Percentiles rank a stretch among this genome's conserved stretches.
Conservation (phyloP, 1,284 basidiomycete species). For the Cutaneotrichosporon arboriforme region DNA sequence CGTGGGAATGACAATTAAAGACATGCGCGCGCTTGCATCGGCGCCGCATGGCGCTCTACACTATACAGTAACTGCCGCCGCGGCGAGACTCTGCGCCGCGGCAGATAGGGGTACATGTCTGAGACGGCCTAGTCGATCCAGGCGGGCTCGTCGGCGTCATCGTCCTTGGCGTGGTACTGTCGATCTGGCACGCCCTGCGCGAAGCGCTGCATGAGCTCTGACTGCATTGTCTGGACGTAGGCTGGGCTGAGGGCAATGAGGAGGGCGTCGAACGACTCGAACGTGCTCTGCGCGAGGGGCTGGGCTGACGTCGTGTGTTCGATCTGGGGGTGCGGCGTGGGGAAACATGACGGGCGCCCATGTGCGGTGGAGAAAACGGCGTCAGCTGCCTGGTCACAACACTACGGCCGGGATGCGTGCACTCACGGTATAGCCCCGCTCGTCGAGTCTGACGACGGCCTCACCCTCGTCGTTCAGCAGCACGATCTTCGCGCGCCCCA, state of each 20-base stretch:
- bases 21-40: too few relatives aligned
- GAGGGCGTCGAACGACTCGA: slow-evolving; percentile 38
- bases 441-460: slow-evolving; percentile 24
- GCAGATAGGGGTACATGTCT: too few relatives aligned
- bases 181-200: slow-evolving; percentile 10
- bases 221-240: slow-evolving; percentile 37
- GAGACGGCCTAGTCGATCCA: slow-evolving; percentile 25
- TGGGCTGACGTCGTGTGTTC: slow-evolving; percentile 7
- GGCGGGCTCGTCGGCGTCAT: slow-evolving; percentile 8
- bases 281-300: slow-evolving; percentile 18
- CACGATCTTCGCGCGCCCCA: slow-evolving; percentile 22
- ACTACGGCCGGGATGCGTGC: too few relatives aligned
- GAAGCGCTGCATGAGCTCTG: slow-evolving; percentile 34
- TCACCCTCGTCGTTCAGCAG: slow-evolving; percentile 22
- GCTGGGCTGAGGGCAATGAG: slow-evolving; percentile 35
- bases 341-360: too few relatives aligned
- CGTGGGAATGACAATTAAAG: too few relatives aligned
- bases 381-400: too few relatives aligned
- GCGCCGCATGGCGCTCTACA: too few relatives aligned
- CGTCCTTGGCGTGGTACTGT: slow-evolving; percentile 7
- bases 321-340: slow-evolving; percentile 12
- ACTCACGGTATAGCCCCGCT: slow-evolving; percentile 38
- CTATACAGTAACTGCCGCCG: too few relatives aligned
- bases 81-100: too few relatives aligned
- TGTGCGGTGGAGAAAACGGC: not conserved